These are phyloP conservation scores for Solanum peruvianum DNA, from an alignment of 257 asterid genomes.

Conservation along the genomic window DNA sequence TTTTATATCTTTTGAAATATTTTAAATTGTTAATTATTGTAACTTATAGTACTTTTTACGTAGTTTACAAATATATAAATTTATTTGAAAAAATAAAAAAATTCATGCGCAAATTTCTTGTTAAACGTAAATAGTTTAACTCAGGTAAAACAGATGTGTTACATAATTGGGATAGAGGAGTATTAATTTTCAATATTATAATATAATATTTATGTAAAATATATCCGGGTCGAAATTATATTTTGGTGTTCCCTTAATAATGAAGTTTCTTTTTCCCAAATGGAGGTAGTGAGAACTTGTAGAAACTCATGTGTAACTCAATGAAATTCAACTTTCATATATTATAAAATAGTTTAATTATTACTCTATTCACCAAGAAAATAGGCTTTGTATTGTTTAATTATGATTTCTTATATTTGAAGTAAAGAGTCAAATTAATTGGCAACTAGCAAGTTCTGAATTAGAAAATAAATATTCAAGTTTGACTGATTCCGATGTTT, in stretches of 20 bases:
- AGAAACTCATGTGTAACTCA: background rate
- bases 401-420: background rate
- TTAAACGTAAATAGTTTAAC: background rate
- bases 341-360: background rate
- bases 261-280: background rate
- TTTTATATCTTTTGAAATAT: too few relatives aligned
- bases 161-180: too few relatives aligned
- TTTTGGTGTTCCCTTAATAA: background rate
- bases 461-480: background rate
- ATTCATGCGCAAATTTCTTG: background rate
- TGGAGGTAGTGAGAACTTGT: background rate
- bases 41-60: too few relatives aligned
- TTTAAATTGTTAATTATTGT: background rate
- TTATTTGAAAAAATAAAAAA: too few relatives aligned
- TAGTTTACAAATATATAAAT: background rate
- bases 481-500: background rate
- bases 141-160: background rate
- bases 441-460: background rate
- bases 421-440: background rate
- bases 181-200: background rate
- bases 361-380: background rate
- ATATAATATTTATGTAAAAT: background rate
- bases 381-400: background rate
- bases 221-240: background rate
- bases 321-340: background rate